These are phyloP conservation scores for Lasiosphaeria miniovina DNA, from an alignment of 495 filamentous ascomycete genomes.

Conservation along the genomic window DNA sequence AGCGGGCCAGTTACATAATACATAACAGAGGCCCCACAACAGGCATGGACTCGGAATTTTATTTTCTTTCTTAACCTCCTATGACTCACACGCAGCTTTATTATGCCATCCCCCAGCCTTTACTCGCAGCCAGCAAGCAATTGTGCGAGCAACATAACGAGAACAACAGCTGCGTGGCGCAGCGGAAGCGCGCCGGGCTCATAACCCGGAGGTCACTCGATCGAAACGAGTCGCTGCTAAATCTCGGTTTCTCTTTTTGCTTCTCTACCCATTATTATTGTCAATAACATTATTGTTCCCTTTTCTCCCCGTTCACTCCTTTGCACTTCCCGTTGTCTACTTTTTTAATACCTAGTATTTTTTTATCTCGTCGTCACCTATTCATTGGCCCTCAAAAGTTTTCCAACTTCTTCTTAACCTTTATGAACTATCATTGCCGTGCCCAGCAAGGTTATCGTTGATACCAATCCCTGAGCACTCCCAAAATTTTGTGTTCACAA, in stretches of 20 bases:
- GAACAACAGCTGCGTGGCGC: constrained; percentile 12
- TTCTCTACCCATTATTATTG: background rate
- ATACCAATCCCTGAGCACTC: no score
- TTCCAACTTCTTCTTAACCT: background rate
- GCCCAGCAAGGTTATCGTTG: no score
- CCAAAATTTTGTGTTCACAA: no score
- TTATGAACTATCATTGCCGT: background rate
- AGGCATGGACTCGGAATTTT: background rate
- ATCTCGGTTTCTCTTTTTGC: background rate
- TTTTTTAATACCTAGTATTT: background rate
- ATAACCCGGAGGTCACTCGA: constrained; percentile 18
- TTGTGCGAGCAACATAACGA: background rate
- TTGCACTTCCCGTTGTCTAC: background rate
- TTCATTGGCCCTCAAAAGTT: background rate
- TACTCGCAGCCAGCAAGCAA: no score
- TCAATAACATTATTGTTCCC: no score
- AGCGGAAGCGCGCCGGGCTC: constrained; percentile 17
- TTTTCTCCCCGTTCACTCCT: background rate
- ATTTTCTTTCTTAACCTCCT: background rate
- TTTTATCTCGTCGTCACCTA: no score
- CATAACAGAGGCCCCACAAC: background rate
- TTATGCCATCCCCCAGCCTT: no score
- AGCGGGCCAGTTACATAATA: no score
- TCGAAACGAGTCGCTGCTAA: constrained; percentile 16
- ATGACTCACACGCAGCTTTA: background rate